Evolutionary conservation across 192 early-diverging fungal genomes (phyloP), one percentile per base, ranked within the genome.

Genomic region (Mortierella claussenii): DNA sequence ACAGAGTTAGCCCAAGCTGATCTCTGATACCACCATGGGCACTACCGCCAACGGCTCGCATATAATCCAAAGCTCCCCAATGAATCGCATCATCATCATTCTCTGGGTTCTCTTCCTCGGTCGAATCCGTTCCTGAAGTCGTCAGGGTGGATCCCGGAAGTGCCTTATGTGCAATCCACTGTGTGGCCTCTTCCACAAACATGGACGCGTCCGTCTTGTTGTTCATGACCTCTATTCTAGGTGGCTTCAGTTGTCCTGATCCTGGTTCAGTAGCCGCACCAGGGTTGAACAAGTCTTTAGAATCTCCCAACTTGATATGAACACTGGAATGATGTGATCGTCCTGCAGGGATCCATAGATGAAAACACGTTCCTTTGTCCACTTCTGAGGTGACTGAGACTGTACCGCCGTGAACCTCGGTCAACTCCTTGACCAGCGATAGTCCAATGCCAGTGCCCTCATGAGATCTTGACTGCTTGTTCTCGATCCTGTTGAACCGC

Each of bases 371-470:
- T 2, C 89, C 87, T 20, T 68, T 59, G 10, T 80, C 84, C 17
- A 86, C 34, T 2, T 47, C 67, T 11, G 83, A 85, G 0, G 47
- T 37, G 0, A 88, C 70, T 0, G 56, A 54, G 0, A 89, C 78
- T 2, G 37, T 34, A 6, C 89, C 89, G 2, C 83, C 83, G 65
- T 87, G 87, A 1, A 85, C 58, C 27, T 82, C 81, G 1, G 85
- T 80, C 13, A 90, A 55, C 63, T 90, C 87, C 42, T 80, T 82
- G 21, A 85, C 80, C 3, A 89, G 51, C 0, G 85, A 73, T 9
- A 90, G 52, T 4, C 88, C 88, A 31, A 90, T 90, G 3, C 88
- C 88, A 5, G 80, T 85, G 9, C 88, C 88, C 69, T 87, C 87
- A 44, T 86, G 80, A 23, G 79, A 83, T 13, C 88, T 71, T 2